Percentiles rank a stretch among this genome's conserved stretches.
Evolutionary conservation across 208 protist species (phyloP).

Genomic region (Acanthamoeba healyi): DNA sequence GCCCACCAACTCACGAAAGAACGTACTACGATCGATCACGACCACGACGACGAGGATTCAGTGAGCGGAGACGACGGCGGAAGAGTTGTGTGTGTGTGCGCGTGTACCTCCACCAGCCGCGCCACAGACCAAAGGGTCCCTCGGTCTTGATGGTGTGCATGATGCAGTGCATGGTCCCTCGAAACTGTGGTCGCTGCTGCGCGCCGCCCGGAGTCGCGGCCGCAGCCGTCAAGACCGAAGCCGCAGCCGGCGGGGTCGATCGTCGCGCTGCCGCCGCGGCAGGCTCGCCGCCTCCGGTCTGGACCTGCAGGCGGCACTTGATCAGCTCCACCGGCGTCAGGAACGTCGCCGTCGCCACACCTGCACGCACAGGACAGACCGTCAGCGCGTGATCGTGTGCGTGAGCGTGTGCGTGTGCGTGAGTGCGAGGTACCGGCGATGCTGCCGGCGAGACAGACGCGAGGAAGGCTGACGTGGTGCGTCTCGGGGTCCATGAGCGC

Average conservation of each 20-base stretch:
- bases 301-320: slow-evolving; percentile 34
- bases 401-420: neutral
- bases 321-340: slow-evolving; percentile 36
- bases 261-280: neutral
- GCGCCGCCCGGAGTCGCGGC: neutral
- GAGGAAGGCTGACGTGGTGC: slow-evolving; percentile 14
- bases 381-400: neutral
- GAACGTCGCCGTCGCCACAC: slow-evolving; percentile 25
- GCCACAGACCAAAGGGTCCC: neutral
- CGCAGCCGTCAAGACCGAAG: neutral
- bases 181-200: neutral
- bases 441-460: slow-evolving; percentile 33
- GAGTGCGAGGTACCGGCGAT: neutral
- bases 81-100: neutral
- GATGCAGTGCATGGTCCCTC: slow-evolving; percentile 52
- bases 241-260: neutral
- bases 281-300: neutral
- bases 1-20: slow-evolving; percentile 38
- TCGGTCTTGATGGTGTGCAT: slow-evolving; percentile 55
- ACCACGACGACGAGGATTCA: neutral
- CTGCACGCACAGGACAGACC: neutral
- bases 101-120: slow-evolving; percentile 9
- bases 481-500: slow-evolving; percentile 35
- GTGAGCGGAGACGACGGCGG: neutral
- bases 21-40: neutral